A percentile compares a stretch with the other conserved stretches of the same genome.
Evolutionary conservation across 345 rosid species (phyloP).

Genomic region (Atalantia buxifolia): DNA sequence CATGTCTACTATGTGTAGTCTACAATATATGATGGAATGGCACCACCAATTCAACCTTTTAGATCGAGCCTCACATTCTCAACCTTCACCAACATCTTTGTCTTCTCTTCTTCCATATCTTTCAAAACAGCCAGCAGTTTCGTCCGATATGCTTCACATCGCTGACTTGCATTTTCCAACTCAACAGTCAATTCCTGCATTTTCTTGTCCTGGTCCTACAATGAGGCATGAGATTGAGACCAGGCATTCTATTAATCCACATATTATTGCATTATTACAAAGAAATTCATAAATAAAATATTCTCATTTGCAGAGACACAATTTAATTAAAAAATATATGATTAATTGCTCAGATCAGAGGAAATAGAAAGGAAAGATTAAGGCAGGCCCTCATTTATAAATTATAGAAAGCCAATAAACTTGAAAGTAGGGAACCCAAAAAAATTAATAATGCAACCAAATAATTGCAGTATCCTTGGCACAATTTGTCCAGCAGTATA

Average conservation of each 20-base stretch:
- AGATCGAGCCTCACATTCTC: slow-evolving; percentile 25
- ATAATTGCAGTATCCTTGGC: not conserved
- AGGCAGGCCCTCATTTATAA: not conserved
- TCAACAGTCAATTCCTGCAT: slow-evolving; percentile 23
- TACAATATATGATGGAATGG: not conserved
- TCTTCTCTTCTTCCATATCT: slow-evolving; percentile 30
- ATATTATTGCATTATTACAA: no score
- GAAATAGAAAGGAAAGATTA: not conserved
- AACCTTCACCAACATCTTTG: slow-evolving; percentile 29
- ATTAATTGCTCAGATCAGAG: not conserved
- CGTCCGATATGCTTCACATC: slow-evolving; percentile 21
- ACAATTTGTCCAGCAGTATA: not conserved
- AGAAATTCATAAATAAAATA: not conserved
- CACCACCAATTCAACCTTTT: not conserved
- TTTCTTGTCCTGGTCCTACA: slow-evolving; percentile 25
- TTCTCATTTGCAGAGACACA: not conserved
- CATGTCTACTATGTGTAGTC: not conserved
- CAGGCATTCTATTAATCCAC: no score
- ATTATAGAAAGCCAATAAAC: not conserved
- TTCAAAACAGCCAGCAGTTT: slow-evolving; percentile 21
- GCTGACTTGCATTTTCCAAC: slow-evolving; percentile 23
- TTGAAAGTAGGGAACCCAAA: not conserved
- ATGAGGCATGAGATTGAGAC: not conserved
- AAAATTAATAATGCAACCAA: not conserved
- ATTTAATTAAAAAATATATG: not conserved